phyloP scores from a whole-genome alignment of 805 yeast genomes.

The Priceomyces melissophilus region DNA sequence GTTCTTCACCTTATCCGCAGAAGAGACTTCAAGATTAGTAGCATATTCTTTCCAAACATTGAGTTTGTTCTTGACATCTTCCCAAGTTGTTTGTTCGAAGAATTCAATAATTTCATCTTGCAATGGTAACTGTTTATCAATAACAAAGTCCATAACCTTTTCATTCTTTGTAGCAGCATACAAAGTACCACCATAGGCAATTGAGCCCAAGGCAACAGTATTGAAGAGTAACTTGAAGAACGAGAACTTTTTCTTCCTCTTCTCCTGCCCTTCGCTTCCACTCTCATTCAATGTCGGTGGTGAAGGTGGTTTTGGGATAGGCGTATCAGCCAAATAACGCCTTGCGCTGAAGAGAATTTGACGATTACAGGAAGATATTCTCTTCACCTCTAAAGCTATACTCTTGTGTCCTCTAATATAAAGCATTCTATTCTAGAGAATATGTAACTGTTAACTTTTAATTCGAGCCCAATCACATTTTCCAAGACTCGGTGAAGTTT shows the following conservation, averaged over 20 bases:
- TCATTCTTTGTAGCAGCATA: slow-evolving; percentile 42
- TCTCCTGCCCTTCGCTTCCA: slow-evolving; percentile 1
- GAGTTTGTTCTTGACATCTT: slow-evolving; percentile 24
- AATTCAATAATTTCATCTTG: slow-evolving; percentile 38
- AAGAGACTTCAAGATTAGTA: slow-evolving; percentile 22
- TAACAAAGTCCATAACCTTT: slow-evolving; percentile 41
- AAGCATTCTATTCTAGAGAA: neutral
- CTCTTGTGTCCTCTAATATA: slow-evolving; percentile 1
- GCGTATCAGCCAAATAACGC: neutral
- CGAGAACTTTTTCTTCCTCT: slow-evolving; percentile 27
- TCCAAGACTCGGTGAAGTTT: slow-evolving; percentile 2
- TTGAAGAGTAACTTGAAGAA: slow-evolving; percentile 29
- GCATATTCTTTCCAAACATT: slow-evolving; percentile 15
- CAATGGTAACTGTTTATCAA: slow-evolving; percentile 41
- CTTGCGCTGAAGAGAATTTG: neutral
- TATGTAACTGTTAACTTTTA: neutral
- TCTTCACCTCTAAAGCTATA: neutral
- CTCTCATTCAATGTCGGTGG: slow-evolving; percentile 1
- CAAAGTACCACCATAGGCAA: slow-evolving; percentile 37
- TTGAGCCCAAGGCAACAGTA: slow-evolving; percentile 23
- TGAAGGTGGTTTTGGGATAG: slow-evolving; percentile 4
- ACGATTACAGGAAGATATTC: neutral
- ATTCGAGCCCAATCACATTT: slow-evolving; percentile 9
- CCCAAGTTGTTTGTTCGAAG: slow-evolving; percentile 33
- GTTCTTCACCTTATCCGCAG: slow-evolving; percentile 30